Evolutionary conservation across 768 basidiomycete genomes (phyloP), one percentile per base, ranked within the genome.

Genomic region (Lenzites betulinus): DNA sequence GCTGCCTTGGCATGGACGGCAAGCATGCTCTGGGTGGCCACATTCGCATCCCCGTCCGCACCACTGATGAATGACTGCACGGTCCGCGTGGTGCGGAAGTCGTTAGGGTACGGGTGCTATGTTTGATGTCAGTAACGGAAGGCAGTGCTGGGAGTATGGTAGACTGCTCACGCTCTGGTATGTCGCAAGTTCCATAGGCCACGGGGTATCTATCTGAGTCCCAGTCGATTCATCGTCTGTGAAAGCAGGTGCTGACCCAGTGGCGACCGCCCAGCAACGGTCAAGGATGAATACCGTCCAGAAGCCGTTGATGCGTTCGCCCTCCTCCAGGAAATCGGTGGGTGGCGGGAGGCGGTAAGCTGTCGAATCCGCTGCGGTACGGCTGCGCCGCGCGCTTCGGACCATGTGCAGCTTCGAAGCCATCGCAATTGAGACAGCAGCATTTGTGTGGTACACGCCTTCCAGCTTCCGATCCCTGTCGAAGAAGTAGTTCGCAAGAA

Each of bases 401-500:
- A 64, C 67, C 65, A 53, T 67, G 63, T 66, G 68, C 54, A 63
- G 67, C 61, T 54, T 71, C 59, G 71, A 63, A 11, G 64, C 68
- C 54, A 70, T 62, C 36, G 66, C 70, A 48, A 71, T 69, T 28
- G 71, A 70, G 63, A 81, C 73, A 51, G 84, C 75, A 12, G 80
- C 74, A 48, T 80, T 79, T 23, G 81, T 58, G 49, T 73, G 71
- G 58, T 80, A 79, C 67, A 83, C 84, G 7, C 87, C 89, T 62
- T 87, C 85, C 1, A 88, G 75, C 36, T 82, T 71, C 33, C 82
- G 77, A 55, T 85, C 86, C 20, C 75, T 79, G 49, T 83, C 81
- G 67, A 86, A 82, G 67, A 90, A 83, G 69, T 86, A 89, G 65
- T 83, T 81, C 1, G 84, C 76, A 26, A 91, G 75, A n/a, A 92